Evolutionary conservation across 805 yeast species (phyloP), one percentile per base, ranked within the genome.

Genomic region (Wickerhamiella bombiphila): DNA sequence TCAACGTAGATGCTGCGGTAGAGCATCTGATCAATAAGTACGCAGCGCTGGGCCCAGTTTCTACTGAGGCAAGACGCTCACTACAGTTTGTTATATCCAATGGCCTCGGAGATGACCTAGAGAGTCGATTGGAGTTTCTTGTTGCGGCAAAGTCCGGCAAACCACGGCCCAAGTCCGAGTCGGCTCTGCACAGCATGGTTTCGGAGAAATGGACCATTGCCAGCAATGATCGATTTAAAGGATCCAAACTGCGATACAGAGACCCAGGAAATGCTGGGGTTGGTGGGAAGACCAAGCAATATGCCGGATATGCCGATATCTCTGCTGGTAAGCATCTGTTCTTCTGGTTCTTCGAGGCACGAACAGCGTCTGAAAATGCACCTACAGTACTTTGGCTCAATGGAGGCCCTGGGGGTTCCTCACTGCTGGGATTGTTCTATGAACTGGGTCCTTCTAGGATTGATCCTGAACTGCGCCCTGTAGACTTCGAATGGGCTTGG

Each of bases 341-440:
- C 59, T 86, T 75, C 63, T 83, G 93, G 93, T 76, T 78, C 51
- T 86, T 86, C 48, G 96, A 86, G 60, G 76, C 91, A 39, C 74
- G 95, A 64, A 78, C 79, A 51, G 86, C 82, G 57, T 61, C 59
- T 37, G 81, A 65, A 38, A 95, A 86, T 58, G 33, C 33, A n/a
- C 96, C 96, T 2, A 68, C 83, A 14, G 70, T 86, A 40, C 65
- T 86, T 50, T 83, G 94, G 96, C 66, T 85, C 51, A 85, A 85
- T 55, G 95, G 95, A 47, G 95, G 95, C 4, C 95, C 95, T 26
- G 95, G 95, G 13, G 83, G 95, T 55, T 80, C 94, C 1, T 80
- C 93, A 2, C 61, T 81, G 55, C 80, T 88, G 18, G 96, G 96
- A 8, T 65, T 86, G 42, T 75, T 86, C 51, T 83, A 85, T 53